phyloP scores from a whole-genome alignment of 2,329 filamentous ascomycete species.

The Stromatinia cepivora region DNA sequence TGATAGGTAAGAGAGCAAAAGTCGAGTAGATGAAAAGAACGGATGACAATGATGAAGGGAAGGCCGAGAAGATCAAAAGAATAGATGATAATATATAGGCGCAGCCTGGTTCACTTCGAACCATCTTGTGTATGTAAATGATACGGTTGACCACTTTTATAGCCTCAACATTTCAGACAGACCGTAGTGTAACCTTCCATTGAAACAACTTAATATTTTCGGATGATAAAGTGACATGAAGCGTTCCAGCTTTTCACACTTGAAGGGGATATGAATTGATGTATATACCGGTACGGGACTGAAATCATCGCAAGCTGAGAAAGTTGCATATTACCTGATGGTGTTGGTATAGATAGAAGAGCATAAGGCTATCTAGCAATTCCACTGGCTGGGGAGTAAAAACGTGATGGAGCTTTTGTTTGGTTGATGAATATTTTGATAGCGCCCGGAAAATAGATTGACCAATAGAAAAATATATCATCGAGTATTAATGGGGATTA shows the following conservation, averaged over 20 bases:
- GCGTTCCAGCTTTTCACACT: slow-evolving; percentile 12
- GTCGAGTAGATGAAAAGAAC: background rate
- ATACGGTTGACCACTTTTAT: slow-evolving; percentile 16
- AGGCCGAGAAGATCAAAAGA: slow-evolving; percentile 2
- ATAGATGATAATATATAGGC: background rate
- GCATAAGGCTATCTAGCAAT: background rate
- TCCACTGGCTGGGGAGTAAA: background rate
- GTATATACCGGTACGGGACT: slow-evolving; percentile 22
- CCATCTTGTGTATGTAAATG: slow-evolving; percentile 20
- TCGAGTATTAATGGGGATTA: background rate
- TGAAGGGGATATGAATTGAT: slow-evolving; percentile 14
- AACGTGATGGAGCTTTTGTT: slow-evolving; percentile 12
- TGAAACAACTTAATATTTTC: slow-evolving; percentile 14
- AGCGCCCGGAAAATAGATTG: slow-evolving; percentile 10
- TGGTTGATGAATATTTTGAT: slow-evolving; percentile 7
- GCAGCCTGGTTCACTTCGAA: slow-evolving; percentile 13
- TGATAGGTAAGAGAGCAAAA: background rate
- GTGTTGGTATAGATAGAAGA: background rate
- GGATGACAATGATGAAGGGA: background rate
- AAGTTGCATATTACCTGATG: slow-evolving; percentile 7
- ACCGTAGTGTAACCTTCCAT: background rate
- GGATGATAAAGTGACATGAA: slow-evolving; percentile 7
- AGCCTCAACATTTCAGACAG: slow-evolving; percentile 10
- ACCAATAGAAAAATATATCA: background rate
- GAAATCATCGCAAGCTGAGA: background rate